Base-by-base conservation (phyloP, 306 rosid genomes). In the Lathyrus oleraceus region DNA sequence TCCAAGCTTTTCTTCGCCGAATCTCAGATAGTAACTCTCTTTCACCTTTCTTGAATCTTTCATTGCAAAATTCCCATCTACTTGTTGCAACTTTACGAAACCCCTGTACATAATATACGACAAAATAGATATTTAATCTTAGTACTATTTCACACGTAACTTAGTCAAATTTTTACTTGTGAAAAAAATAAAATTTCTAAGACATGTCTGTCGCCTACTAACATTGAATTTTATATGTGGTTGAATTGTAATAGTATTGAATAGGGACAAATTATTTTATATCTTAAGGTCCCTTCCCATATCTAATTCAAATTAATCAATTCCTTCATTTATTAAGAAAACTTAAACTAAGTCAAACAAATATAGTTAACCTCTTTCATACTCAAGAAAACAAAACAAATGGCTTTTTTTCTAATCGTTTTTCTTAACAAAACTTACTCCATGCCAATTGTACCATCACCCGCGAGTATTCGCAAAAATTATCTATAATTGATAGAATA, bases 51-150 rank as follows among this genome's bases (percentile, higher is more conserved):
- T 64, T 78, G 48, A 94, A 94, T 73, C 32, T 84, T 3, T 85
- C 91, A 36, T 94, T 94, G 89, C 85, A 84, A 20, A 94, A 94
- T 73, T 94, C 98, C 98, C 98, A 94, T 57, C 98, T 70, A 70
- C 69, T 88, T 48, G 95, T 85, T 27, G 89, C 84, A 69, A 91
- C 81, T 70, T 94, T 94, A 3, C 91, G 97, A 49, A 94, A 94
- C 1, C 98, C 98, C 98, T 92, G 10, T 25, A 44, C 35, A 39
- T 3, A 44, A 44, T 63, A 2, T 45, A n/a, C 38, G 27, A 51
- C 28, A 51, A 51, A 51, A 51, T 19, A 19, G 5, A 12, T 51
- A 51, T 17, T 4, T 52, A 20, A 21, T 52, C 5, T 28, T 28
- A 4, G 32, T 28, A 28, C 32, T 28, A 28, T 4, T 28, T 28